Evolutionary conservation across 805 yeast species (phyloP).

Genomic region (Blastobotrys peoriensis): DNA sequence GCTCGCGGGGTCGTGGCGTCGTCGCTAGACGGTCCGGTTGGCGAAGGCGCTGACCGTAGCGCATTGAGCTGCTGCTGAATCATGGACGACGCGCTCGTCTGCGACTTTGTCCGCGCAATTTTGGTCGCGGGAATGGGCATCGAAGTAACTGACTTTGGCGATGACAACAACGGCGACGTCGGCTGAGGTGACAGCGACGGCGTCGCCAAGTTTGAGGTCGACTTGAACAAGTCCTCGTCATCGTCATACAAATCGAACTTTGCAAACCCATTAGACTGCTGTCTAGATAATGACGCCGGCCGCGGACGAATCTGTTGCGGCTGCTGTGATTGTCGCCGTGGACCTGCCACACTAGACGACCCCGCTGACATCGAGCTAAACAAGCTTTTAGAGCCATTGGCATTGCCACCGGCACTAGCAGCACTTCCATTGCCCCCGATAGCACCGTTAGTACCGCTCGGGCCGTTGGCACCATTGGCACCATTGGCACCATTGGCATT

Average conservation of each 20-base stretch:
- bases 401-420: not conserved
- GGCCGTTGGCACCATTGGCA: too few relatives aligned
- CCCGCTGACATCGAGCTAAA: not conserved
- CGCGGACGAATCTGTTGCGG: slow-evolving; percentile 1
- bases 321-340: slow-evolving; percentile 5
- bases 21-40: not conserved
- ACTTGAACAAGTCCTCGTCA: slow-evolving; percentile 9
- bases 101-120: slow-evolving; percentile 15
- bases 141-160: not conserved
- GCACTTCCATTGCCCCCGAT: not conserved
- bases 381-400: not conserved
- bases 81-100: slow-evolving; percentile 16
- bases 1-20: slow-evolving; percentile 3
- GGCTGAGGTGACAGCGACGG: slow-evolving; percentile 17
- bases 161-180: slow-evolving; percentile 10
- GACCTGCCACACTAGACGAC: slow-evolving; percentile 14
- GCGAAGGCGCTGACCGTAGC: not conserved
- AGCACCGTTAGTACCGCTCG: not conserved
- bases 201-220: slow-evolving; percentile 9
- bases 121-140: slow-evolving; percentile 3
- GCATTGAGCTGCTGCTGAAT: slow-evolving; percentile 10
- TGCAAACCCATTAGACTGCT: slow-evolving; percentile 5
- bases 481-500: not conserved
- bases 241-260: slow-evolving; percentile 18
- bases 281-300: slow-evolving; percentile 6